Evolutionary conservation across 768 basidiomycete species (phyloP), one percentile per base, ranked within the genome.

Genomic region (Lentinula aciculospora): DNA sequence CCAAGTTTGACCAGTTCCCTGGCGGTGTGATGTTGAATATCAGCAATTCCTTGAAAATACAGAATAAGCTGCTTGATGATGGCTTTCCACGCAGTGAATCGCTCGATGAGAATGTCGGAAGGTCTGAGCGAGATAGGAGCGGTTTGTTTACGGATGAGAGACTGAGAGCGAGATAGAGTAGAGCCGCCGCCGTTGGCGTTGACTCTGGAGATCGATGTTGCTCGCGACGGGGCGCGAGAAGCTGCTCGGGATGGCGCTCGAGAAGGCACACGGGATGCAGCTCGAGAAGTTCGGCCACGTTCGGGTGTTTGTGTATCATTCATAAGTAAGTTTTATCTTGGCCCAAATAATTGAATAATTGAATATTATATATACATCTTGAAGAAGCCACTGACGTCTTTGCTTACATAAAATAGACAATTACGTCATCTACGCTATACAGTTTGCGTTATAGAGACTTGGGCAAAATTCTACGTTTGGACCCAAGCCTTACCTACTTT

Each of bases 31-130:
- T 92, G 92, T 75, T 99, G 89, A 59, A 98, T 96, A 69, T 98
- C 95, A 0, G 81, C 81, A 25, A 81, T 71, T 23, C 81, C 81
- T 75, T 89, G 88, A 60, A 95, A 95, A 72, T 95, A 97, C 1
- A 90, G 88, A 53, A 92, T 89, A 54, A 98, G 85, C 75, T 97
- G 94, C 74, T 95, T 96, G 49, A 96, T 92, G 65, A 98, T 96
- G 53, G 85, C 88, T 74, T 97, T 98, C 95, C 95, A 98, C 0
- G 92, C 89, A 7, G 88, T 81, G 67, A 94, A 94, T 28, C 91
- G 87, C 71, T 98, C 96, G 63, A 98, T 97, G 69, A 99, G 89
- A 66, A 99, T 84, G 71, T 99, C 96, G 9, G 92, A 92, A 0
- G 95, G 95, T 51, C 86, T 83, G 46, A 98, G 81, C 73, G 96